Base-by-base conservation (phyloP, 257 asterid genomes). In the Solanum megistacrolobum region DNA sequence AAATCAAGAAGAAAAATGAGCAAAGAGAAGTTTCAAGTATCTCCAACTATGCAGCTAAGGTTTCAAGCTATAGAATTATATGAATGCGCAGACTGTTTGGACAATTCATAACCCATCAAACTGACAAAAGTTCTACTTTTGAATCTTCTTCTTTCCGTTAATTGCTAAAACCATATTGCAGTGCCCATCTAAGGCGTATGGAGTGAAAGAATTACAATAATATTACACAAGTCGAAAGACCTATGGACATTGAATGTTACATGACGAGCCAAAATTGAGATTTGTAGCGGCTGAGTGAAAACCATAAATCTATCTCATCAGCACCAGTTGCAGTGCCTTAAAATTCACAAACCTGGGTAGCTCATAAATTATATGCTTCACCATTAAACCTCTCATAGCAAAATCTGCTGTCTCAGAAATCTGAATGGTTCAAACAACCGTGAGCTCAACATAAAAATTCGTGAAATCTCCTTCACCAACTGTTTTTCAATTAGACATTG, bases 401-500 rank as follows among this genome's bases (percentile, higher is more conserved):
- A 48, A 48, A 82, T 20, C 29, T 48, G 86, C 21, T 31, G 69
- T 18, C 31, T 18, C 41, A 18, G 86, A 48, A 48, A 46, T 62
- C 31, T 82, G 29, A 82, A 48, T 48, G 86, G 86, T 10, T 18
- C 86, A 43, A 58, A 43, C 85, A 27, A 27, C 85, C 16, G 6
- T 31, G 41, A 25, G 69, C 31, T 8, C 43, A 82, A 9, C 85
- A 48, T 48, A 82, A 48, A 79, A 31, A 18, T 82, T 5, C 9
- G 20, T 48, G 69, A 82, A 25, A 29, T 48, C 86, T 82, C 31
- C 69, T 82, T 82, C 86, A 31, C 21, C 86, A 82, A 38, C 13
- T 27, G 86, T 29, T 20, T 48, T 48, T 73, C 11, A 60, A 43
- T 94, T 91, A 97, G 88, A 97, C 99, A 72, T 97, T 97, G 89